phyloP scores from a whole-genome alignment of 148 eudicot species.

The Rhododendron williamsianum region DNA sequence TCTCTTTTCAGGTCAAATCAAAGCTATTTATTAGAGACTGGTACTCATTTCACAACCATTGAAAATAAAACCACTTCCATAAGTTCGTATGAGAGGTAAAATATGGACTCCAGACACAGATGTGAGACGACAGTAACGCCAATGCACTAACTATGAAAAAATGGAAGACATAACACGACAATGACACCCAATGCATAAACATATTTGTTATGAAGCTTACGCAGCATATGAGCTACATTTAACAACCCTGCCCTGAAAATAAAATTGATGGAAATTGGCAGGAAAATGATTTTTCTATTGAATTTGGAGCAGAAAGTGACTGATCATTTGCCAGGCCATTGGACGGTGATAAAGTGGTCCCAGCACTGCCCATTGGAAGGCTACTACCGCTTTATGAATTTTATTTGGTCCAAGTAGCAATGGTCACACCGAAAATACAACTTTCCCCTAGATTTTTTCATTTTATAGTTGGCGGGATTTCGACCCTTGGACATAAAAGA shows the following conservation, averaged over 20 bases:
- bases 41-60: background rate
- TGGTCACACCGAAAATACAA: too few relatives aligned
- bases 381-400: too few relatives aligned
- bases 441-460: too few relatives aligned
- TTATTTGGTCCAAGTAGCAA: too few relatives aligned
- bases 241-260: background rate
- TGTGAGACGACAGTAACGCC: background rate
- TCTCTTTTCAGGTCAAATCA: constrained; percentile 43
- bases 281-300: background rate
- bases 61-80: constrained; percentile 36
- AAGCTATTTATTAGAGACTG: constrained; percentile 12
- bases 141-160: background rate
- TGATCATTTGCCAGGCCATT: too few relatives aligned
- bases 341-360: too few relatives aligned
- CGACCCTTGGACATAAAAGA: too few relatives aligned
- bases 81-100: background rate
- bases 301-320: too few relatives aligned
- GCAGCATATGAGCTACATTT: background rate
- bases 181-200: background rate
- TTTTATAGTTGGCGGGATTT: too few relatives aligned
- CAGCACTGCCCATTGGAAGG: too few relatives aligned
- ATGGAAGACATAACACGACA: constrained; percentile 9
- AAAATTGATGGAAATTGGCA: background rate
- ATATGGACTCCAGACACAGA: background rate
- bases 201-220: background rate